Evolutionary conservation across 1,284 basidiomycete species (phyloP).

Genomic region (Apiotrichum brassicae): DNA sequence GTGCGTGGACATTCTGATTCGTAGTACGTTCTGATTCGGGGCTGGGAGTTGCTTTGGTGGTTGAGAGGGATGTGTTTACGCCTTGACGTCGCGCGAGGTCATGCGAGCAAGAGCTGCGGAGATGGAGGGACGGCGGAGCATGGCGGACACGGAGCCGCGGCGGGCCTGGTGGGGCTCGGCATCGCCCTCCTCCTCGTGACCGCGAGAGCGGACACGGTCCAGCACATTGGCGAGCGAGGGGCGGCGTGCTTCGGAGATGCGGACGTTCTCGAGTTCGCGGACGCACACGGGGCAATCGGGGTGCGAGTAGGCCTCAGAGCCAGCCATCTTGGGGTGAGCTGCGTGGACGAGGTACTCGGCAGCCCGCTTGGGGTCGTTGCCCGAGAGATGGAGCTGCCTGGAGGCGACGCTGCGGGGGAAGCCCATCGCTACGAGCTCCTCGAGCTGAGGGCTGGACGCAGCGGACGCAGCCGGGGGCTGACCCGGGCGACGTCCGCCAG

Average conservation of each 20-base stretch:
- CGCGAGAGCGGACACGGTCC: slow-evolving; percentile 8
- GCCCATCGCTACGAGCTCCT: slow-evolving; percentile 14
- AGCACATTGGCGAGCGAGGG: slow-evolving; percentile 6
- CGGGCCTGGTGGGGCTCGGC: not conserved
- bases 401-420: slow-evolving; percentile 10
- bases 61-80: too few species aligned
- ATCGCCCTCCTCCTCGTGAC: not conserved
- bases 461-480: not conserved
- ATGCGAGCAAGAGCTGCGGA: slow-evolving; percentile 9
- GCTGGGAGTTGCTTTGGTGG: too few species aligned
- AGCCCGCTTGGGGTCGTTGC: slow-evolving; percentile 6
- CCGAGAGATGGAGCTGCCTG: slow-evolving; percentile 7
- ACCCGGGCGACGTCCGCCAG: not conserved
- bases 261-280: slow-evolving; percentile 12
- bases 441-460: too few species aligned
- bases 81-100: slow-evolving; percentile 11
- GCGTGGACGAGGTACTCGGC: slow-evolving; percentile 17
- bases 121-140: slow-evolving; percentile 15
- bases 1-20: too few species aligned
- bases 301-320: slow-evolving; percentile 42
- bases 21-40: too few species aligned
- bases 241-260: slow-evolving; percentile 10
- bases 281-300: slow-evolving; percentile 19
- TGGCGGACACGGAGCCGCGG: slow-evolving; percentile 12
- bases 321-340: slow-evolving; percentile 17